Conservation (phyloP, 2,329 filamentous ascomycete genomes). For the Lachnellula suecica region DNA sequence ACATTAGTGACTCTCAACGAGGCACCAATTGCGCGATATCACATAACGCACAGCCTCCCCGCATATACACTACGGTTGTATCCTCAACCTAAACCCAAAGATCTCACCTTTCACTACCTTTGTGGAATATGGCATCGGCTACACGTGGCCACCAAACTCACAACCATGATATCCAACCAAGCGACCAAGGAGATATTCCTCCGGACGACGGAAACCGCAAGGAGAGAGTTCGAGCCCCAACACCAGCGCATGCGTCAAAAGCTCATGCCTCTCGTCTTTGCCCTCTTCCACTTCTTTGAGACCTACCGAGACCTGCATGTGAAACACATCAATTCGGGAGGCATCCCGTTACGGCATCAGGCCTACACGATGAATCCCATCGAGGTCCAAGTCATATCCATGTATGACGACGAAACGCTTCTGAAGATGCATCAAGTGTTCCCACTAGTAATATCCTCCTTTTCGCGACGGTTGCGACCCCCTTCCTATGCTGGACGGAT, state of each 20-base stretch:
- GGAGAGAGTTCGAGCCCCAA: constrained; percentile 58
- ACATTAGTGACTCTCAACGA: constrained; percentile 60
- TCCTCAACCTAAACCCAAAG: constrained; percentile 46
- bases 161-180: constrained; percentile 62
- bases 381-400: constrained; percentile 59
- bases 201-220: constrained; percentile 53
- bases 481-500: constrained; percentile 64
- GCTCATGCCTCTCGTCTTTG: constrained; percentile 63
- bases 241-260: constrained; percentile 63
- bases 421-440: constrained; percentile 64
- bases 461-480: constrained; percentile 60
- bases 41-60: constrained; percentile 59
- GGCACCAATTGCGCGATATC: constrained; percentile 58
- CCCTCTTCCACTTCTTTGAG: constrained; percentile 68
- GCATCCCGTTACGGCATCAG: constrained; percentile 47
- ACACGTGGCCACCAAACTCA: constrained; percentile 62
- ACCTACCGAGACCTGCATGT: constrained; percentile 60
- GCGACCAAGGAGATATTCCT: constrained; percentile 66
- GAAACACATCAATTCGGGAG: constrained; percentile 52
- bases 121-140: constrained; percentile 66
- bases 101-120: constrained; percentile 58
- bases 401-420: constrained; percentile 64
- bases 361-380: constrained; percentile 64
- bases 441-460: constrained; percentile 62
- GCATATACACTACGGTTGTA: constrained; percentile 61